Evolutionary conservation across 208 protist genomes (phyloP).

Genomic region (Sergeia podlipaevii): DNA sequence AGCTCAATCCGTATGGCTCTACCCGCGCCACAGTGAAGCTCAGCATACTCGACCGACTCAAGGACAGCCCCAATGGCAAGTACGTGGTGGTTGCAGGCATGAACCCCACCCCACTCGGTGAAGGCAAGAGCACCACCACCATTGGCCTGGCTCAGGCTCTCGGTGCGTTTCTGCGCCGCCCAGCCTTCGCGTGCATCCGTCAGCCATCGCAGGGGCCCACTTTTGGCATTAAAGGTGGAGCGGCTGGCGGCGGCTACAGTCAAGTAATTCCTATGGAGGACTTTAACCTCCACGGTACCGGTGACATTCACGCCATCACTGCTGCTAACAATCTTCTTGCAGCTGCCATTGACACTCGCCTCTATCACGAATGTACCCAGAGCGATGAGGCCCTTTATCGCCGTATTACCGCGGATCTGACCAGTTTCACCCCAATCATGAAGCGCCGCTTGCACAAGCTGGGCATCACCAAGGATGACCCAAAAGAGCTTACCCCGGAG

Average conservation of each 20-base stretch:
- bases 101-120: slow-evolving; percentile 91
- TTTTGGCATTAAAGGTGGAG: slow-evolving; percentile 96
- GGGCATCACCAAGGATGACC: slow-evolving; percentile 92
- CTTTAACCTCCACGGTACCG: slow-evolving; percentile 98
- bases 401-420: slow-evolving; percentile 67
- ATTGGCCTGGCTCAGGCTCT: slow-evolving; percentile 97
- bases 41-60: slow-evolving; percentile 83
- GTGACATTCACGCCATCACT: slow-evolving; percentile 98
- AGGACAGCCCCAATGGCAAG: slow-evolving; percentile 75
- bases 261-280: slow-evolving; percentile 97
- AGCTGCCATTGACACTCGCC: slow-evolving; percentile 96
- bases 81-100: slow-evolving; percentile 97
- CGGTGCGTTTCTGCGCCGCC: slow-evolving; percentile 93
- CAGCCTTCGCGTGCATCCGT: slow-evolving; percentile 95
- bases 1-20: slow-evolving; percentile 93
- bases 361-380: slow-evolving; percentile 96
- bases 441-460: slow-evolving; percentile 83
- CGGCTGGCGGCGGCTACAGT: slow-evolving; percentile 97
- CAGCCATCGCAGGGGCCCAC: slow-evolving; percentile 98
- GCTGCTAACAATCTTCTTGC: slow-evolving; percentile 97
- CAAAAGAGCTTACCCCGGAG: slow-evolving; percentile 87
- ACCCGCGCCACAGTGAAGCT: slow-evolving; percentile 91
- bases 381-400: slow-evolving; percentile 87
- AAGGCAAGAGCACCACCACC: slow-evolving; percentile 98
- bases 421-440: slow-evolving; percentile 92